Conservation (phyloP, 2,329 filamentous ascomycete genomes). For the Cladosporium sphaerospermum region DNA sequence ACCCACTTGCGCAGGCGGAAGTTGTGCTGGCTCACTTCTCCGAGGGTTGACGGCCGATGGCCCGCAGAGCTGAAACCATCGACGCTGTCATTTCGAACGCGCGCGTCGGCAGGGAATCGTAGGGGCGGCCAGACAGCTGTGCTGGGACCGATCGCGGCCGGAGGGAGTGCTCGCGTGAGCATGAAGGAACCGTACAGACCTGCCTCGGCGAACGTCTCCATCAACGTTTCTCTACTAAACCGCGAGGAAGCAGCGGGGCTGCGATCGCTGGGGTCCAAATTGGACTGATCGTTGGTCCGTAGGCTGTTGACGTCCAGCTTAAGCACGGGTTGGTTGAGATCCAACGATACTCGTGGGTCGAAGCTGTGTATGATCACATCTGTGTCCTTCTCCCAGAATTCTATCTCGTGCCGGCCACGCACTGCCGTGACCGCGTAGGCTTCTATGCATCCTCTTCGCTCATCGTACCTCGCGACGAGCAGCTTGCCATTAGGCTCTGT, state of each 20-base stretch:
- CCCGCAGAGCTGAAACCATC: constrained; percentile 38
- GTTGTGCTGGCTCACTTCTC: constrained; percentile 59
- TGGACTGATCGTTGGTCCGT: constrained; percentile 16
- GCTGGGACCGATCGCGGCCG: constrained; percentile 31
- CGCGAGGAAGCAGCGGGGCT: constrained; percentile 17
- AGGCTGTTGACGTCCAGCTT: constrained; percentile 33
- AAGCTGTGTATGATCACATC: constrained; percentile 68
- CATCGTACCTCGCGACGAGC: constrained; percentile 70
- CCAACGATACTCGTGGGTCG: constrained; percentile 61
- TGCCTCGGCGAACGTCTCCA: constrained; percentile 36
- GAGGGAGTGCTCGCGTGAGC: constrained; percentile 52
- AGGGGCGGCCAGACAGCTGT: constrained; percentile 66
- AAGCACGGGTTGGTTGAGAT: constrained; percentile 65
- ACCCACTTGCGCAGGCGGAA: constrained; percentile 76
- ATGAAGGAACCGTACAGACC: constrained; percentile 61
- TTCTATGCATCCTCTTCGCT: constrained; percentile 67
- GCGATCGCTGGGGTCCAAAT: constrained; percentile 17
- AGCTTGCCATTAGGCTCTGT: constrained; percentile 66
- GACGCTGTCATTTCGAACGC: constrained; percentile 47
- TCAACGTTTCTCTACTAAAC: constrained; percentile 47
- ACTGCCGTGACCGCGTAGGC: constrained; percentile 69
- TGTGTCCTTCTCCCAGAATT: constrained; percentile 59
- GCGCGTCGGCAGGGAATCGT: constrained; percentile 58
- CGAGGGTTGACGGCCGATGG: constrained; percentile 46
- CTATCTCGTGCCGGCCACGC: constrained; percentile 48